Conservation (phyloP, 176 grass and related monocot genomes). For the Oryza officinalis region DNA sequence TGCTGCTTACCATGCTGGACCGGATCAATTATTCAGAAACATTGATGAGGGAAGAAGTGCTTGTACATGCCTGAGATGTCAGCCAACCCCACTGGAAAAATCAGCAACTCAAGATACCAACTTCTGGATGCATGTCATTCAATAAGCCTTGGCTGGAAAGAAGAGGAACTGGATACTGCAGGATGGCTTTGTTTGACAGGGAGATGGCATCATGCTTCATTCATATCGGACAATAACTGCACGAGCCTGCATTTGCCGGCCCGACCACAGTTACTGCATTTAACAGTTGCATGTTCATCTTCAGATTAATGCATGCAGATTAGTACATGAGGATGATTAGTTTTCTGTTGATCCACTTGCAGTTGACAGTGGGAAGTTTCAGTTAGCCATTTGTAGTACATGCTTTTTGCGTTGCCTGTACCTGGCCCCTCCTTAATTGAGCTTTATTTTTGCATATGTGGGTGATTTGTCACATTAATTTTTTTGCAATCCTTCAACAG, state of each 20-base stretch:
- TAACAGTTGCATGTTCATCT: constrained; percentile 16
- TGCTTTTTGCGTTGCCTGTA: constrained; percentile 10
- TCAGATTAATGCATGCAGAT: constrained; percentile 4
- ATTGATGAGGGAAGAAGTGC: not conserved
- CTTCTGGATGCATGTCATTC: constrained; percentile 22
- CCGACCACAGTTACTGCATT: not conserved
- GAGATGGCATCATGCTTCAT: constrained; percentile 42
- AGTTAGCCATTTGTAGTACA: constrained; percentile 25
- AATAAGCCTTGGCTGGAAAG: constrained; percentile 10
- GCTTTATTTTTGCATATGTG: not conserved
- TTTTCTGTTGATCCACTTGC: constrained; percentile 10
- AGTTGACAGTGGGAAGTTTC: constrained; percentile 10
- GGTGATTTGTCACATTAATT: not conserved
- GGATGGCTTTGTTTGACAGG: constrained; percentile 26
- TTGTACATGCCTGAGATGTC: not conserved
- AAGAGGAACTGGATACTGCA: constrained; percentile 14
- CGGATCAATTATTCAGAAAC: constrained; percentile 14
- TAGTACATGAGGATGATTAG: not conserved
- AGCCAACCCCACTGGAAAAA: constrained; percentile 3
- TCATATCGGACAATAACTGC: constrained; percentile 39
- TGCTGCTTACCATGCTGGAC: constrained; percentile 22
- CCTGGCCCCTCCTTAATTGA: not conserved
- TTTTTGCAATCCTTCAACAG: not conserved
- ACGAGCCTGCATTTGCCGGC: constrained; percentile 29
- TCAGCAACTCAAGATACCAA: not conserved